Base-by-base conservation (phyloP, 192 early-diverging fungal species). In the Mortierella claussenii region DNA sequence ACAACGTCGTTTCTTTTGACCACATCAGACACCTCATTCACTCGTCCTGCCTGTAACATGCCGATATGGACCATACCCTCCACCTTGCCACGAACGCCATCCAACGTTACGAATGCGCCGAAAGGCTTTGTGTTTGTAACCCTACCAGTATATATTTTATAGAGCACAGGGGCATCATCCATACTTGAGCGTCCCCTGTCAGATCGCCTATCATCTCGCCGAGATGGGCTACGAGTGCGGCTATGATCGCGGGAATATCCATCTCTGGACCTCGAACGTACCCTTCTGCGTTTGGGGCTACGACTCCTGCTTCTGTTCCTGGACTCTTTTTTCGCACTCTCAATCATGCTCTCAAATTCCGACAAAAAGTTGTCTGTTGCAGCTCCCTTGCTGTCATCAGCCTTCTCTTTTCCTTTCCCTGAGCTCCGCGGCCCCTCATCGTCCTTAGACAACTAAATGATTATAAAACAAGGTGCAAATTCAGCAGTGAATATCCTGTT, bases 31-130 rank as follows among this genome's bases (percentile, higher is more conserved):
- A 95, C 93, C 60, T 96, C 89, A 21, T 80, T 81, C 1, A 97
- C 85, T 6, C 95, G 83, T 12, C 83, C 82, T 23, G 88, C 68
- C 18, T 78, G 69, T 23, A 99, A 79, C 51, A 86, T 88, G 18
- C 88, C 87, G 24, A 97, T 87, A 64, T 97, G 97, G 33, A 98
- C 93, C 87, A 97, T 86, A 5, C 96, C 96, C 79, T 98, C 95
- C 13, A 88, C 86, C 21, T 90, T 81, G 1, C 89, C 89, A 24
- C 81, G 82, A 32, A 97, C 81, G 8, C 95, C 95, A 28, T 97
- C 90, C 31, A 99, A 78, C 13, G 82, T 55, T 8, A 97, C 93
- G 85, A 99, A 99, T 1, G 89, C 94, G 18, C 97, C 97, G 87
- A 98, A 99, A 37, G 96, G 94, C 53, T 91, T 93, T 28, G 96